Evolutionary conservation across 2,329 filamentous ascomycete species (phyloP).

Genomic region (Graphilbum fragrans): DNA sequence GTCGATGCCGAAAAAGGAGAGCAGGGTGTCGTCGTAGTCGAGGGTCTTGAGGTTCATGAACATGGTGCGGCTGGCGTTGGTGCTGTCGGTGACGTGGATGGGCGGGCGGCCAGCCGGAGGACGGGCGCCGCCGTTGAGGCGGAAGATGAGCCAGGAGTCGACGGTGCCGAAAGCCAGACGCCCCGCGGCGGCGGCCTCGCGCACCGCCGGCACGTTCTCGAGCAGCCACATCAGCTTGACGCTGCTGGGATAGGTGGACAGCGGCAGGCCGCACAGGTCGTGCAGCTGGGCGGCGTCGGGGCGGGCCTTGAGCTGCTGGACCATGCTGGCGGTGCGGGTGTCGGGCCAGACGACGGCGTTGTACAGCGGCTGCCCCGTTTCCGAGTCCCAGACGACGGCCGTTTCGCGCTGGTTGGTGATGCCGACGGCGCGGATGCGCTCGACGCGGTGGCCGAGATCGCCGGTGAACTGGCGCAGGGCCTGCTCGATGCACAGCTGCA

Average conservation of each 20-base stretch:
- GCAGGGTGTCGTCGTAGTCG: conserved; percentile 64
- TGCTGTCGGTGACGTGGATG: conserved; percentile 72
- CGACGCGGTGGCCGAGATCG: conserved; percentile 49
- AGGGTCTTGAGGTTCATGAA: conserved; percentile 81
- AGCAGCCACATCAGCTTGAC: conserved; percentile 80
- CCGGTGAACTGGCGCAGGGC: conserved; percentile 59
- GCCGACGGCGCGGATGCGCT: conserved; percentile 65
- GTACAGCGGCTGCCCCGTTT: conserved; percentile 67
- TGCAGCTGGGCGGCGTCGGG: conserved; percentile 57
- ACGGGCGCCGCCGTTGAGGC: conserved; percentile 61
- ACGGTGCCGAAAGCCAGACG: conserved; percentile 76
- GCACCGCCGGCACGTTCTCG: conserved; percentile 56
- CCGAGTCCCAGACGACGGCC: conserved; percentile 70
- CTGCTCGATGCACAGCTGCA: conserved; percentile 67
- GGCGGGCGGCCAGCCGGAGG: conserved; percentile 31
- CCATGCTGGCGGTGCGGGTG: conserved; percentile 60
- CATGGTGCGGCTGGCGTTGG: conserved; percentile 86
- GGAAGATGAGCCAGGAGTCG: conserved; percentile 79
- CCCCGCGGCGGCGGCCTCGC: conserved; percentile 62
- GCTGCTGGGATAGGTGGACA: conserved; percentile 81
- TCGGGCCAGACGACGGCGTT: conserved; percentile 89
- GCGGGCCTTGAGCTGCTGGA: conserved; percentile 61
- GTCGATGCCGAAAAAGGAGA: conserved; percentile 68
- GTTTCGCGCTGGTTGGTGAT: conserved; percentile 90
- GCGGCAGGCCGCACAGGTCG: conserved; percentile 64